Conservation (phyloP, 164 flowering plant species). For the Vitis amurensis region DNA sequence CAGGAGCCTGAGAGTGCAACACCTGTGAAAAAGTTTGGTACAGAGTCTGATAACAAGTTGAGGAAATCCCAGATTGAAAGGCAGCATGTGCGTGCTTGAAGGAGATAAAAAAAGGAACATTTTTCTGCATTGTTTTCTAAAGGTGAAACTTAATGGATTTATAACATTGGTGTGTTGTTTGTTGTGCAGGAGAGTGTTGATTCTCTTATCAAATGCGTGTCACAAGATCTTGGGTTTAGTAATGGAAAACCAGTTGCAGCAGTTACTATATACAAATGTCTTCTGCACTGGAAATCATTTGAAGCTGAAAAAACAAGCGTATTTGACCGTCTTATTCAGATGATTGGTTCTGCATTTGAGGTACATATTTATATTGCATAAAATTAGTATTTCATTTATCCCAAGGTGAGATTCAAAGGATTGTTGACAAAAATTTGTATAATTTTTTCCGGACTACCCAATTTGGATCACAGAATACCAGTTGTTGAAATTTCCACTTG, state of each 20-base stretch:
- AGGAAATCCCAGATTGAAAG: conserved; percentile 37
- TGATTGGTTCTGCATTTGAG: conserved; percentile 65
- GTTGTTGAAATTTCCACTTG: background rate
- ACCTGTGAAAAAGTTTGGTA: conserved; percentile 26
- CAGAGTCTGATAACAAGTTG: conserved; percentile 23
- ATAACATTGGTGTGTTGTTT: background rate
- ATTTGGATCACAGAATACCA: background rate
- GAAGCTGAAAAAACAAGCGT: conserved; percentile 64
- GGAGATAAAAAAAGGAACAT: background rate
- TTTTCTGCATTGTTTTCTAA: background rate
- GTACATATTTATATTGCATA: conserved; percentile 16
- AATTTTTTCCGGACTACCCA: no score
- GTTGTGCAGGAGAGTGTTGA: conserved; percentile 48
- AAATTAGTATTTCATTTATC: background rate
- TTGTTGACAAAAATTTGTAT: background rate
- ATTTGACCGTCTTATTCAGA: conserved; percentile 62
- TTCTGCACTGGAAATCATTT: conserved; percentile 62
- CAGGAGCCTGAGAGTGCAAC: conserved; percentile 26
- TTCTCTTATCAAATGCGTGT: conserved; percentile 35
- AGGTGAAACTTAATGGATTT: background rate
- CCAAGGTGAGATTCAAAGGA: no score
- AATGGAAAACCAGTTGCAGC: conserved; percentile 66
- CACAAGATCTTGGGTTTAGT: conserved; percentile 48
- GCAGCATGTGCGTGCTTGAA: conserved; percentile 31
- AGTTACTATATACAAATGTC: conserved; percentile 58